These are phyloP conservation scores for Cenchrus fungigraminus DNA, from an alignment of 176 grass and related monocot genomes.

Conservation along the genomic window DNA sequence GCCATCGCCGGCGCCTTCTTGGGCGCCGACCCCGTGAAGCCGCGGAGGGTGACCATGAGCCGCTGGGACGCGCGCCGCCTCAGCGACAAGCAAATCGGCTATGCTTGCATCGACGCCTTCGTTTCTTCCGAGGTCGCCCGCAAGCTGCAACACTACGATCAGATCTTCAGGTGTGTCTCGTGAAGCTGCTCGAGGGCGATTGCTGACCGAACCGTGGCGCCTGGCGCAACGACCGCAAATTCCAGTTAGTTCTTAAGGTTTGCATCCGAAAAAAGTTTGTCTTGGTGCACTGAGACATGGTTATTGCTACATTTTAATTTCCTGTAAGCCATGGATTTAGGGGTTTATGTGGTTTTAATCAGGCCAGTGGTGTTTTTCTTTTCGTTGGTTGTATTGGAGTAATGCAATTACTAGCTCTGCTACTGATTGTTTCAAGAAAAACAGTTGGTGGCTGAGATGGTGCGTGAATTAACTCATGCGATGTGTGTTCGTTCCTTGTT, in stretches of 20 bases:
- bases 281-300: background rate
- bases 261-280: background rate
- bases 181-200: background rate
- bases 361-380: no score
- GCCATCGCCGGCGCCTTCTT: slow-evolving; percentile 43
- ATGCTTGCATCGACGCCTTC: slow-evolving; percentile 65
- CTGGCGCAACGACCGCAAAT: background rate
- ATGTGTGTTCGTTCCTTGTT: background rate
- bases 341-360: background rate
- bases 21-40: slow-evolving; percentile 42
- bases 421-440: no score
- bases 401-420: no score
- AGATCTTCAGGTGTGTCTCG: background rate
- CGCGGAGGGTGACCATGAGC: slow-evolving; percentile 50
- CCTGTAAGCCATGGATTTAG: background rate
- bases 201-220: background rate
- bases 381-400: no score
- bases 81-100: slow-evolving; percentile 41
- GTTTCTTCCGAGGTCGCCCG: slow-evolving; percentile 55
- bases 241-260: background rate
- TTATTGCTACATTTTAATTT: background rate
- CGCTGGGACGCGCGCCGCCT: slow-evolving; percentile 54
- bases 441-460: no score
- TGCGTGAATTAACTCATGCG: background rate
- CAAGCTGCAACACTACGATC: slow-evolving; percentile 35